Conservation (phyloP, 2,329 filamentous ascomycete genomes). For the Emmonsiellopsis sp. region DNA sequence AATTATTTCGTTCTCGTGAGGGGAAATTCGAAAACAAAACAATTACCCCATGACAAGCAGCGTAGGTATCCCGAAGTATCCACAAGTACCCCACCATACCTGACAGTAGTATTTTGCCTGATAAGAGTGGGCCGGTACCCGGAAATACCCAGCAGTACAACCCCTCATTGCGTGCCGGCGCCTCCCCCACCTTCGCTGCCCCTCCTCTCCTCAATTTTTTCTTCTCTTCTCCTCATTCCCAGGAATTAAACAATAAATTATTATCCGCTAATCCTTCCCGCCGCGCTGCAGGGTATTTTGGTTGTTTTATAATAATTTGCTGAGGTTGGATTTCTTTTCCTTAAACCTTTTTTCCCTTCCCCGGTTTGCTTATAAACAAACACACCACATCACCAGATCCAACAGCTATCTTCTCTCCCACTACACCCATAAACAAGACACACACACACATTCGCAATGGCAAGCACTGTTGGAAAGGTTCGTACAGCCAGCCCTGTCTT, state of each 20-base stretch:
- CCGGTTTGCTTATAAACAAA: no score
- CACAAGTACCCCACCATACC: background rate
- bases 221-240: background rate
- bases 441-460: slow-evolving; percentile 31
- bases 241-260: background rate
- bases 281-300: no score
- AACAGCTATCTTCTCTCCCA: no score
- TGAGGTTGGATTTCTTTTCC: background rate
- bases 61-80: background rate
- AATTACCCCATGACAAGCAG: background rate
- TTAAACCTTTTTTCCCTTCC: background rate
- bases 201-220: background rate
- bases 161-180: background rate
- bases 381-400: background rate
- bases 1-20: background rate
- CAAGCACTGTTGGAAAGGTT: slow-evolving; percentile 50
- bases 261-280: background rate
- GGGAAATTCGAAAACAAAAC: background rate
- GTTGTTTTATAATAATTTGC: no score
- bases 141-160: background rate
- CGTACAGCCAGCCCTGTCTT: slow-evolving; percentile 5
- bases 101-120: background rate
- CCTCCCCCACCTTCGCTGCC: background rate
- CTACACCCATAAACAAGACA: no score
- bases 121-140: background rate